phyloP scores from a whole-genome alignment of 2,329 filamentous ascomycete genomes.

The Penicillium brevicompactum region DNA sequence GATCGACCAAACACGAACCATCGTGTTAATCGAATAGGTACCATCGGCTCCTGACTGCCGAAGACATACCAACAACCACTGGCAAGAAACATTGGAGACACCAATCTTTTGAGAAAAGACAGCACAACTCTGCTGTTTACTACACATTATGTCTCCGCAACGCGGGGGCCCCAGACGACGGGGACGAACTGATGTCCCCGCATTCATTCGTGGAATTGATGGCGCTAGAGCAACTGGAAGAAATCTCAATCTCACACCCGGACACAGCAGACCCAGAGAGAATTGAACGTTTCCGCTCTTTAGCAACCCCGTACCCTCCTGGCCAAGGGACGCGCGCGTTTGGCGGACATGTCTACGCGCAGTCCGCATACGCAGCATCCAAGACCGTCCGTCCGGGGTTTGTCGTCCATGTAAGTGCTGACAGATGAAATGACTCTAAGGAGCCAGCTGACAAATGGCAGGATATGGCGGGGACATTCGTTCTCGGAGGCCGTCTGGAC shows the following conservation, averaged over 20 bases:
- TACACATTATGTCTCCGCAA: slow-evolving; percentile 19
- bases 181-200: slow-evolving; percentile 16
- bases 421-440: neutral
- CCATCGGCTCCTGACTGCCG: neutral
- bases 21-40: neutral
- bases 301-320: slow-evolving; percentile 44
- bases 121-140: neutral
- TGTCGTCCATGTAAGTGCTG: slow-evolving; percentile 52
- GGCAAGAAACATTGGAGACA: too few relatives aligned
- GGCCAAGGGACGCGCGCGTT: slow-evolving; percentile 49
- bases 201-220: slow-evolving; percentile 34
- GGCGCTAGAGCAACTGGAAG: slow-evolving; percentile 32
- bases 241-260: slow-evolving; percentile 7
- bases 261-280: slow-evolving; percentile 25
- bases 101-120: neutral
- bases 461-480: slow-evolving; percentile 58
- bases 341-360: slow-evolving; percentile 60
- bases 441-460: slow-evolving; percentile 23
- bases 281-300: slow-evolving; percentile 32
- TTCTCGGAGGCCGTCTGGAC: slow-evolving; percentile 49
- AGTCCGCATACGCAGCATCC: slow-evolving; percentile 59
- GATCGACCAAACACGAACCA: neutral
- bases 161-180: slow-evolving; percentile 4
- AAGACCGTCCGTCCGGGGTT: slow-evolving; percentile 55
- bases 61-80: neutral